phyloP scores from a whole-genome alignment of 371 early-diverging fungal genomes.

The Rhizomucor miehei region DNA sequence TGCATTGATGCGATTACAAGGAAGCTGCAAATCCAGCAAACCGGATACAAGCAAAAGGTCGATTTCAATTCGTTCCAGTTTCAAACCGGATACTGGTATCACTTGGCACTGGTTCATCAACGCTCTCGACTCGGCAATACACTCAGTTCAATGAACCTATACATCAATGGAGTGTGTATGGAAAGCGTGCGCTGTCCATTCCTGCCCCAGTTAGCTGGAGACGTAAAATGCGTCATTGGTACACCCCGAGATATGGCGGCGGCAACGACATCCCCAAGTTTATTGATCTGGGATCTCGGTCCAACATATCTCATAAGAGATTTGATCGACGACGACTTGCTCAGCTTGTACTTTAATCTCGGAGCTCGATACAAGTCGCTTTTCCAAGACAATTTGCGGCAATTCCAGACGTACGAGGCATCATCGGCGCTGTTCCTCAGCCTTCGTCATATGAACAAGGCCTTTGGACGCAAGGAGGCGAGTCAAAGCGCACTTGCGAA shows the following conservation, averaged over 20 bases:
- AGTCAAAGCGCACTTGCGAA: constrained; percentile 49
- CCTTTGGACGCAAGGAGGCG: constrained; percentile 22
- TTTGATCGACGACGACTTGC: constrained; percentile 53
- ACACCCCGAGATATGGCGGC: constrained; percentile 29
- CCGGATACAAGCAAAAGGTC: constrained; percentile 39
- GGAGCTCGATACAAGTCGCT: constrained; percentile 64
- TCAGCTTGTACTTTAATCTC: constrained; percentile 60
- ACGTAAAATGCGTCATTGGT: constrained; percentile 39
- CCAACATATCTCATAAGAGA: constrained; percentile 66
- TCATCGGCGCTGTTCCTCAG: constrained; percentile 57
- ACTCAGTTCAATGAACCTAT: constrained; percentile 55
- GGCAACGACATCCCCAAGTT: constrained; percentile 14
- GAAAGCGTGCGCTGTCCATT: constrained; percentile 63
- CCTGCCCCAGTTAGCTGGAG: constrained; percentile 43
- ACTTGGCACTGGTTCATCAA: constrained; percentile 67
- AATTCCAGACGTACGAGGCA: constrained; percentile 70
- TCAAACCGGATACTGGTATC: constrained; percentile 67
- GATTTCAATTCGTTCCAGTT: constrained; percentile 54
- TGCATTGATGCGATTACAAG: constrained; percentile 50
- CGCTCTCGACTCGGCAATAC: constrained; percentile 55
- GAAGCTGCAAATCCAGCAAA: constrained; percentile 50
- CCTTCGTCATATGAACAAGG: constrained; percentile 40
- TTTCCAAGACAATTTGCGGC: constrained; percentile 65
- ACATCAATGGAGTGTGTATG: constrained; percentile 62
- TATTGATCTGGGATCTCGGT: constrained; percentile 65